Percentiles rank a stretch among this genome's conserved stretches.
Evolutionary conservation across 2,329 filamentous ascomycete genomes (phyloP).

Genomic region (Tolypocladium album): DNA sequence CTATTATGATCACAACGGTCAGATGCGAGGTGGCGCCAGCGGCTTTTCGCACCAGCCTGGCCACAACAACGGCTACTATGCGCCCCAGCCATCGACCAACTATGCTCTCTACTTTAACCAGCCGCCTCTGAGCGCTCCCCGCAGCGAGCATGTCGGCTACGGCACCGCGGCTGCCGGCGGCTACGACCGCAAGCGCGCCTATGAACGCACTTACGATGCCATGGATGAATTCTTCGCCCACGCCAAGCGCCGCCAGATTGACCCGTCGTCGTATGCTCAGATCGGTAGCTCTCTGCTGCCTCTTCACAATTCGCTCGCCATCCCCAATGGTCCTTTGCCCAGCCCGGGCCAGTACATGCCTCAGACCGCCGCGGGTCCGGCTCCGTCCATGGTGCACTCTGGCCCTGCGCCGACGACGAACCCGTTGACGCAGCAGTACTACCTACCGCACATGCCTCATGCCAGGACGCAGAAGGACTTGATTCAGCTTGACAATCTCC

Average conservation of each 20-base stretch:
- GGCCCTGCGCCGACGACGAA: conserved; percentile 49
- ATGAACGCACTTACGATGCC: conserved; percentile 77
- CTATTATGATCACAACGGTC: conserved; percentile 56
- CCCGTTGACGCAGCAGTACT: conserved; percentile 58
- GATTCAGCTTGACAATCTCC: conserved; percentile 84
- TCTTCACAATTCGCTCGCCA: conserved; percentile 60
- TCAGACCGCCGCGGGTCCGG: conserved; percentile 22
- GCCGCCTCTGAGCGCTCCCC: conserved; percentile 42
- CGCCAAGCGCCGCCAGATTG: conserved; percentile 82
- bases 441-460: conserved; percentile 70
- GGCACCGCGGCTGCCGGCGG: conserved; percentile 35
- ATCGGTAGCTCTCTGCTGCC: conserved; percentile 83
- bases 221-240: conserved; percentile 91
- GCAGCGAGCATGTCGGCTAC: conserved; percentile 54
- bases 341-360: conserved; percentile 44
- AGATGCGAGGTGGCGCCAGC: conserved; percentile 47
- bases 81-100: conserved; percentile 39
- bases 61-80: conserved; percentile 45
- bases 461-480: conserved; percentile 89
- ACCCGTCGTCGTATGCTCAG: conserved; percentile 80
- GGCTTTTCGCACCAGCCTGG: conserved; percentile 47
- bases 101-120: conserved; percentile 73
- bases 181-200: conserved; percentile 73
- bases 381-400: conserved; percentile 38
- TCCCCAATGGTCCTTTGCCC: conserved; percentile 40